phyloP scores from a whole-genome alignment of 768 basidiomycete species.

The Grammothele lineata region DNA sequence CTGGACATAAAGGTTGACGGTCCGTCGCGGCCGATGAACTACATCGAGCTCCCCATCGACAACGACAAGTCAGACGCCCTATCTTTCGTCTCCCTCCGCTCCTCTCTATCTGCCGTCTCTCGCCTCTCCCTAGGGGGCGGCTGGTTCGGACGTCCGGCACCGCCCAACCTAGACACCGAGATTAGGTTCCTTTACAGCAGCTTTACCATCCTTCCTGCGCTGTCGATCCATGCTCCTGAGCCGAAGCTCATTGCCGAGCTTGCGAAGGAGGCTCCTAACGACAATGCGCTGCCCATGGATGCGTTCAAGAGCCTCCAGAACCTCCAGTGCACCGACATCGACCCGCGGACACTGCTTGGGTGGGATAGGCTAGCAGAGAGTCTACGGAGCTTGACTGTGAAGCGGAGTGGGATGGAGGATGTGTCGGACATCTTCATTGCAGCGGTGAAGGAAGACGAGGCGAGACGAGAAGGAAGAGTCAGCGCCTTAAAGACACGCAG shows the following conservation, averaged over 20 bases:
- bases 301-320: constrained; percentile 81
- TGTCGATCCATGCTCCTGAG: constrained; percentile 61
- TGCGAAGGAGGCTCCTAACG: constrained; percentile 59
- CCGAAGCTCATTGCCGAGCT: constrained; percentile 67
- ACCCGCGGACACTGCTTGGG: constrained; percentile 76
- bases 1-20: constrained; percentile 73
- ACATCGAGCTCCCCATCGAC: constrained; percentile 52
- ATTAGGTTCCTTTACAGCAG: constrained; percentile 86
- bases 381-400: constrained; percentile 69
- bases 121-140: constrained; percentile 64
- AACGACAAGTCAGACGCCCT: constrained; percentile 68
- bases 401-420: constrained; percentile 78
- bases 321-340: constrained; percentile 73
- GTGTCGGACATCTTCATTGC: constrained; percentile 72
- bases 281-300: constrained; percentile 76
- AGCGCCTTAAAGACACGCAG: constrained; percentile 44
- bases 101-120: constrained; percentile 74
- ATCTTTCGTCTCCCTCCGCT: constrained; percentile 71
- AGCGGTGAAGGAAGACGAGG: constrained; percentile 73
- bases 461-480: constrained; percentile 53
- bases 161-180: constrained; percentile 60
- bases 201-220: constrained; percentile 86
- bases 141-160: constrained; percentile 67
- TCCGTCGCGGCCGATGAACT: constrained; percentile 75
- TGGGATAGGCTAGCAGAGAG: constrained; percentile 78